Evolutionary conservation across 306 rosid genomes (phyloP).

Genomic region (Sicyos baderoa): DNA sequence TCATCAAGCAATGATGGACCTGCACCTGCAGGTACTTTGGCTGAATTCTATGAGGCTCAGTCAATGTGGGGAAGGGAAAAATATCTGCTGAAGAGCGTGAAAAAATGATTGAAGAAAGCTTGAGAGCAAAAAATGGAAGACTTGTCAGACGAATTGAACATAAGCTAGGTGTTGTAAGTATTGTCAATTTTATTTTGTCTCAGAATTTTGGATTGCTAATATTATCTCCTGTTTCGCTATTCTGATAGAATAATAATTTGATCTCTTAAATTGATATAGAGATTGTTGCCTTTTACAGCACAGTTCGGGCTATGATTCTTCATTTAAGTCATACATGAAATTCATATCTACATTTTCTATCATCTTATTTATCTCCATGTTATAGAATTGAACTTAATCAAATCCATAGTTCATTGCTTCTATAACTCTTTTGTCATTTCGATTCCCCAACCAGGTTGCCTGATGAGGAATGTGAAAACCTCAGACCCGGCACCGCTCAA

Average conservation of each 20-base stretch:
- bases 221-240: constrained; percentile 1
- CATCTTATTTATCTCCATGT: not conserved
- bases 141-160: constrained; percentile 58
- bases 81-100: constrained; percentile 62
- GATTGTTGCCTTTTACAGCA: not conserved
- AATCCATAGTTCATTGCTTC: not conserved
- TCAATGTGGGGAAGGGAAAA: constrained; percentile 70
- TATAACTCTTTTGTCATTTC: not conserved
- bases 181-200: constrained; percentile 7
- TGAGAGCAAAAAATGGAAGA: constrained; percentile 49
- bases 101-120: constrained; percentile 68
- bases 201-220: constrained; percentile 25
- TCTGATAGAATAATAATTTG: constrained; percentile 8
- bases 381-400: not conserved
- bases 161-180: constrained; percentile 64
- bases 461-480: not conserved
- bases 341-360: not conserved
- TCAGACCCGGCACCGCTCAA: not conserved
- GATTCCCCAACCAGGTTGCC: not conserved
- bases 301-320: constrained; percentile 1
- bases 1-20: constrained; percentile 37
- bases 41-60: constrained; percentile 79
- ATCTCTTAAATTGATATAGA: constrained; percentile 2
- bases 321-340: not conserved
- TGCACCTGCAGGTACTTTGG: constrained; percentile 71